These are phyloP conservation scores for Lojkania enalia DNA, from an alignment of 2,329 filamentous ascomycete species.

Conservation along the genomic window DNA sequence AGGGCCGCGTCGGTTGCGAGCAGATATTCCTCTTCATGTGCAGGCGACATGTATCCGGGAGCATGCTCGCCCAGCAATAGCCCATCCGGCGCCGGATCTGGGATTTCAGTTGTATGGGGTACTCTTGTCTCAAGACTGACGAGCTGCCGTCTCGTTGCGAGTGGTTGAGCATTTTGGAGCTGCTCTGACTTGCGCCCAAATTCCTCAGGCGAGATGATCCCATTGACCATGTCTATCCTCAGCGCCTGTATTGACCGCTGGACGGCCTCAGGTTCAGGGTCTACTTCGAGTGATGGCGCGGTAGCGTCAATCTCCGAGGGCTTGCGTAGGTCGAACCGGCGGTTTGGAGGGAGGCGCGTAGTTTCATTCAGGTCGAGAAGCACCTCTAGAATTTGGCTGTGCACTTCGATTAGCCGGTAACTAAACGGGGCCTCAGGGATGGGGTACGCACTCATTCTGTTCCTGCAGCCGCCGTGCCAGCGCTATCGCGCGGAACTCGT, in stretches of 20 bases:
- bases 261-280: conserved; percentile 26
- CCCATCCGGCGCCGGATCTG: conserved; percentile 42
- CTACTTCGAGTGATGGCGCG: conserved; percentile 29
- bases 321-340: conserved; percentile 70
- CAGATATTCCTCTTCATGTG: conserved; percentile 75
- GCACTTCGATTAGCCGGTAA: conserved; percentile 14
- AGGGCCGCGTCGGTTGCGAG: conserved; percentile 63
- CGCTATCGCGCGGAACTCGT: conserved; percentile 78
- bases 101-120: conserved; percentile 43
- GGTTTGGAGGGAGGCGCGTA: conserved; percentile 72
- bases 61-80: conserved; percentile 59
- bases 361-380: conserved; percentile 88
- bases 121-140: conserved; percentile 46
- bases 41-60: conserved; percentile 67
- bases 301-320: conserved; percentile 41
- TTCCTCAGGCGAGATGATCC: conserved; percentile 33
- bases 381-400: conserved; percentile 83
- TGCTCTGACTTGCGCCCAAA: conserved; percentile 31
- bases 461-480: conserved; percentile 82
- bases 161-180: conserved; percentile 31
- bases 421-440: conserved; percentile 10
- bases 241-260: conserved; percentile 37
- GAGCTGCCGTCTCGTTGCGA: conserved; percentile 36
- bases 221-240: conserved; percentile 36
- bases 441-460: conserved; percentile 79